A percentile compares a stretch with the other conserved stretches of the same genome.
These are phyloP conservation scores for Ramaria sp. DNA, from an alignment of 768 basidiomycete genomes.

Conservation along the genomic window DNA sequence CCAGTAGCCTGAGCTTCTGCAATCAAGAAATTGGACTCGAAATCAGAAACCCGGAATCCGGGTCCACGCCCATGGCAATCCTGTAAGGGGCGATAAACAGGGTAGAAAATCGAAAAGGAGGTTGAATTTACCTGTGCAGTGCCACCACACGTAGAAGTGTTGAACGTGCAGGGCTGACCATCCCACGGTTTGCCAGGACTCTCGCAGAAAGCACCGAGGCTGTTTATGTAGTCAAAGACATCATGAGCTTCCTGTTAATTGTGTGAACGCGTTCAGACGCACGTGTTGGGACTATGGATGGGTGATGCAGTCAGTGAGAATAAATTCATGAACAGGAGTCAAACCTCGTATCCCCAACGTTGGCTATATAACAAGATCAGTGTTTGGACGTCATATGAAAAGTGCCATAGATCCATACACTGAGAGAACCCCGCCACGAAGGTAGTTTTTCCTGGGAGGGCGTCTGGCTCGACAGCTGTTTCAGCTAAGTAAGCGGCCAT, in stretches of 20 bases:
- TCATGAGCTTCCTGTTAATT: neutral
- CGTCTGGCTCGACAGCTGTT: conserved; percentile 51
- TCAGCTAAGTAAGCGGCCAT: conserved; percentile 79
- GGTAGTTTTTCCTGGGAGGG: conserved; percentile 56
- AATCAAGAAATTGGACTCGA: conserved; percentile 65
- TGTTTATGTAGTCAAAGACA: conserved; percentile 18
- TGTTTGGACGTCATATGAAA: conserved; percentile 7
- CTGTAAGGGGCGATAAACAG: neutral
- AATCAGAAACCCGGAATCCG: conserved; percentile 65
- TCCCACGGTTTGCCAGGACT: conserved; percentile 60
- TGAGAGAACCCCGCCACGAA: conserved; percentile 73
- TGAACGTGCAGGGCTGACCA: conserved; percentile 57
- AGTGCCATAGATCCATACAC: conserved; percentile 30
- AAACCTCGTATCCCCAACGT: conserved; percentile 55
- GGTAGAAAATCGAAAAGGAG: neutral
- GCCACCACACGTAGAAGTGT: conserved; percentile 62
- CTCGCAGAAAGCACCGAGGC: conserved; percentile 64
- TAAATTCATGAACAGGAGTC: neutral
- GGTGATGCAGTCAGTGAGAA: neutral
- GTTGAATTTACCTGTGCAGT: neutral
- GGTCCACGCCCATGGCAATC: conserved; percentile 39
- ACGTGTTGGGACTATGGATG: conserved; percentile 57
- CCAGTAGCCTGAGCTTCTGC: conserved; percentile 61
- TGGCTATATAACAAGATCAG: conserved; percentile 33
- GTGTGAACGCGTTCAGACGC: conserved; percentile 14